Evolutionary conservation across 2,329 filamentous ascomycete species (phyloP).

Genomic region (Microascus cirrosus): DNA sequence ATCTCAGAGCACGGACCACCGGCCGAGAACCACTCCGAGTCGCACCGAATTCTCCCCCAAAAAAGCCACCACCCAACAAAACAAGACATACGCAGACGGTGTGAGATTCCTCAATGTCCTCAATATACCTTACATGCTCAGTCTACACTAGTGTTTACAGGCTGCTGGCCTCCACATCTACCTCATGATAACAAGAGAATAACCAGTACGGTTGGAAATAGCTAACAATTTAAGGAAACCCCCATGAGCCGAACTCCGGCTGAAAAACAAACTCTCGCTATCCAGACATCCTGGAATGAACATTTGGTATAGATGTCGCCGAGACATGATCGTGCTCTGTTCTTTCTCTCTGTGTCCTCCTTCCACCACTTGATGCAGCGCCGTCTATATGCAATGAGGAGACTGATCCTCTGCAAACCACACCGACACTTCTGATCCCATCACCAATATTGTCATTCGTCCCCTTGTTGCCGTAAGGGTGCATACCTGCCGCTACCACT

Average conservation of each 20-base stretch:
- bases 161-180: background rate
- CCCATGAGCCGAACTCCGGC: background rate
- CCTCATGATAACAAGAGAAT: background rate
- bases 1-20: too few species aligned
- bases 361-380: constrained; percentile 1
- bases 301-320: background rate
- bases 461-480: constrained; percentile 28
- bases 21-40: too few species aligned
- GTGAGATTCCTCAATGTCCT: background rate
- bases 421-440: background rate
- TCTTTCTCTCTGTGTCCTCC: background rate
- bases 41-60: too few species aligned
- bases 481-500: constrained; percentile 27
- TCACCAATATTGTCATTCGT: constrained; percentile 7
- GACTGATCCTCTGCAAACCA: background rate
- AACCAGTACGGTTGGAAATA: background rate
- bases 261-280: background rate
- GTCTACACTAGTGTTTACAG: background rate
- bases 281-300: background rate
- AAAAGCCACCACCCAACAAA: background rate
- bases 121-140: background rate
- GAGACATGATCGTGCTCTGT: background rate
- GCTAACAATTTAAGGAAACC: background rate
- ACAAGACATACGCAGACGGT: background rate
- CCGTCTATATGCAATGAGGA: constrained; percentile 26